A percentile compares a stretch with the other conserved stretches of the same genome.
Conservation (phyloP, 176 grass and related monocot species). For the Oryza longistaminata region DNA sequence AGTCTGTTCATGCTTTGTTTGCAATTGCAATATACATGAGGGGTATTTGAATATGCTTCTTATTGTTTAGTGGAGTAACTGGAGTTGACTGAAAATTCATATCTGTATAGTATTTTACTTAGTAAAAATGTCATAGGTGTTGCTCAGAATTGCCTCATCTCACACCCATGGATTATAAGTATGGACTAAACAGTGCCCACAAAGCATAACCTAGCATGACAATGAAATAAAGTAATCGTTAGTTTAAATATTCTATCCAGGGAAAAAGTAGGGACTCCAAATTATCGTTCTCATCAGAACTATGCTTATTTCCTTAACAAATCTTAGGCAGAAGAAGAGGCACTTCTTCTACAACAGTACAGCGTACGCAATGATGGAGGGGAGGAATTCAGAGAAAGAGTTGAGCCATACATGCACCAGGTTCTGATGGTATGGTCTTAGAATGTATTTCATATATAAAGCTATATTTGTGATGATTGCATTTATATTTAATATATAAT, state of each 20-base stretch:
- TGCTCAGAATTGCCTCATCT: not conserved
- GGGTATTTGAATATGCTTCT: not conserved
- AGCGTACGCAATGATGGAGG: slow-evolving; percentile 44
- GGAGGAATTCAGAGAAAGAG: slow-evolving; percentile 52
- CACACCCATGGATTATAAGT: not conserved
- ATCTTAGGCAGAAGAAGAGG: slow-evolving; percentile 85
- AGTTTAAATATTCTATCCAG: not conserved
- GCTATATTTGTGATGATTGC: not conserved
- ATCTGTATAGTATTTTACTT: not conserved
- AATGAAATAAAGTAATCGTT: not conserved
- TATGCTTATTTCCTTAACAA: slow-evolving; percentile 33
- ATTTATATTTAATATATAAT: slow-evolving; percentile 40
- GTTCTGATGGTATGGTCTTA: slow-evolving; percentile 77
- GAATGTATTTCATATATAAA: slow-evolving; percentile 30
- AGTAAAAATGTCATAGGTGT: not conserved
- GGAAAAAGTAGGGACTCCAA: not conserved
- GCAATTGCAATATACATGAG: not conserved
- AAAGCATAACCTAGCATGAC: slow-evolving; percentile 1
- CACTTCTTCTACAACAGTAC: slow-evolving; percentile 71
- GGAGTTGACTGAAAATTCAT: not conserved
- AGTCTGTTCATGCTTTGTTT: not conserved
- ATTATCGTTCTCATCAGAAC: slow-evolving; percentile 12
- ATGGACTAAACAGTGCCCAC: not conserved
- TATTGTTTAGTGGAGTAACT: not conserved
- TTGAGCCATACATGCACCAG: slow-evolving; percentile 69